These are phyloP conservation scores for Polyrhizophydium stewartii DNA, from an alignment of 371 early-diverging fungal species.

Conservation along the genomic window DNA sequence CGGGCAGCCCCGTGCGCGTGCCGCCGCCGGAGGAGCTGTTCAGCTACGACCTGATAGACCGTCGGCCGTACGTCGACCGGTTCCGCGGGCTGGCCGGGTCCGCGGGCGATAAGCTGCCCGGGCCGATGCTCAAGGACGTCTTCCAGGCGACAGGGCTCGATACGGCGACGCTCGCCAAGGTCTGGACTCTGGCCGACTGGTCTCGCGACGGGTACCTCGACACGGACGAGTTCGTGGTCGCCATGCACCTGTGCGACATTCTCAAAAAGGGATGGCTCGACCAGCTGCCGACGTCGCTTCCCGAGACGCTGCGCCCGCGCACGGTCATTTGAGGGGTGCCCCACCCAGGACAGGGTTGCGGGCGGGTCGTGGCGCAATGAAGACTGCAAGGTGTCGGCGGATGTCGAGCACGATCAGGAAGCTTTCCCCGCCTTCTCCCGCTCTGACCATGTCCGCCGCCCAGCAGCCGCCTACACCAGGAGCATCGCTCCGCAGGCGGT, in stretches of 20 bases:
- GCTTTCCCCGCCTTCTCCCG: no score
- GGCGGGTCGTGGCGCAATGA: no score
- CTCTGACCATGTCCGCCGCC: no score
- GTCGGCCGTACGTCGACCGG: slow-evolving; percentile 8
- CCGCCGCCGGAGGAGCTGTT: slow-evolving; percentile 11
- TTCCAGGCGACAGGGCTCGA: slow-evolving; percentile 59
- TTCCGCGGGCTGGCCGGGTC: slow-evolving; percentile 20
- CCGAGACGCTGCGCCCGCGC: slow-evolving; percentile 10
- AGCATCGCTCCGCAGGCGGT: no score
- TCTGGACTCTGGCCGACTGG: slow-evolving; percentile 77
- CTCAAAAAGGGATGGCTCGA: slow-evolving; percentile 19
- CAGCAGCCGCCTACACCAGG: no score
- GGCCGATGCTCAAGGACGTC: slow-evolving; percentile 53
- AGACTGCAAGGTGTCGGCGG: no score
- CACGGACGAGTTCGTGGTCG: slow-evolving; percentile 84
- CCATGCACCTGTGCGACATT: slow-evolving; percentile 44
- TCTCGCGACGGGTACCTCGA: slow-evolving; percentile 73
- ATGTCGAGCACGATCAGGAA: no score
- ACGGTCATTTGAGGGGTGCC: no score
- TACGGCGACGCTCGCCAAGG: slow-evolving; percentile 52
- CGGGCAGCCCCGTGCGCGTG: slow-evolving; percentile 9
- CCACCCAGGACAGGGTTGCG: no score
- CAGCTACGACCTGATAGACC: slow-evolving; percentile 13
- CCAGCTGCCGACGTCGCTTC: slow-evolving; percentile 13
- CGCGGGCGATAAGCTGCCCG: slow-evolving; percentile 54